Evolutionary conservation across 2,329 filamentous ascomycete genomes (phyloP), one percentile per base, ranked within the genome.

Genomic region (Arthrobotrys entomopaga): DNA sequence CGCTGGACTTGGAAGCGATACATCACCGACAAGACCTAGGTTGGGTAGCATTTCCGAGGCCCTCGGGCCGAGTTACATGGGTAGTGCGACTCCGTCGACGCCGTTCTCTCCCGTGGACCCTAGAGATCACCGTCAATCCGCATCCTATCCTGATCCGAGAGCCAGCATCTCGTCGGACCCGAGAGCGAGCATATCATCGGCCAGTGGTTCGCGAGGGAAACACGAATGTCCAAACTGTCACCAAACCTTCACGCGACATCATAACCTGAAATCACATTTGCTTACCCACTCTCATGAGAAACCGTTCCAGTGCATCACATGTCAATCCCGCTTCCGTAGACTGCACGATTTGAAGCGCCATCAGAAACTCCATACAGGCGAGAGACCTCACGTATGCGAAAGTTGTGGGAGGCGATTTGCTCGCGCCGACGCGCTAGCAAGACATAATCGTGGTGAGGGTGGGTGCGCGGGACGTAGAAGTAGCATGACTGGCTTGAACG

Each of bases 231-330:
- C 92, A 0, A 97, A 96, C 81, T 99, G 95, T 84, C 88, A 92
- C 43, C 97, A 95, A 3, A 95, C 97, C 79, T 99, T 99, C 78
- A 99, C 95, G 26, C 88, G 95, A 50, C 95, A 98, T 80, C 95
- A 98, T 81, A 98, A 99, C 79, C 87, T 98, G 26, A 99, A 98
- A 83, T 97, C 93, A 78, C 95, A 99, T 83, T 86, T 99, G 67
- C 87, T 99, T 80, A 98, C 95, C 0, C 95, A 98, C 82, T 97
- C 93, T 79, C 94, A 99, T 84, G 95, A 99, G 82, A 99, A 99
- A 82, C 95, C 95, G 0, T 99, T 95, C 80, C 88, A 95, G 26
- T 99, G 95, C 80, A 76, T 76, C 22, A 92, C 91, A n/a, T 99
- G 95, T 81, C 88, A 94, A 78, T 91, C 95, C 81, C 89, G 94